Base-by-base conservation (phyloP, 371 early-diverging fungal species). In the Haplosporangium sp. region DNA sequence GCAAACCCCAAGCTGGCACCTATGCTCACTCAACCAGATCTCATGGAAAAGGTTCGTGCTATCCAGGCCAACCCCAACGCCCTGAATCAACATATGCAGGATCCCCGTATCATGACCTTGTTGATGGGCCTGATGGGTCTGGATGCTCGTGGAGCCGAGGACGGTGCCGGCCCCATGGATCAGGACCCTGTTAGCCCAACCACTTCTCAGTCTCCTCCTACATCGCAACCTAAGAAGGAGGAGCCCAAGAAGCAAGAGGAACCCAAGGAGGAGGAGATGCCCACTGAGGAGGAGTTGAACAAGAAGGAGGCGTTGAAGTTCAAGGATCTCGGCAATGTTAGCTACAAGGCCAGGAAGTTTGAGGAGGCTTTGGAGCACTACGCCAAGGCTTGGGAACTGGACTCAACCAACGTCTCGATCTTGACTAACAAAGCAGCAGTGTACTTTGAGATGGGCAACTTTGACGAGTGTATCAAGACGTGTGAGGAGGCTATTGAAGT, bases 341-440 rank as follows among this genome's bases (percentile, higher is more conserved):
- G 89, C 45, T 99, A 98, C 87, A 99, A 98, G 89, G 92, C 95
- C 81, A 90, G 94, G 59, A 82, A 95, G 54, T 98, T 99, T 82
- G 95, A 94, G 14, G 87, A 89, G 64, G 99, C 99, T 11, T 80
- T 99, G 56, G 81, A 83, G 50, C 93, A 95, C 81, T 99, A 99
- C 82, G 83, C 87, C 82, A 91, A 92, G 83, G 99, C 99, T n/a
- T 95, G 89, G 82, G 94, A 93, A 67, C 83, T 95, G 69, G 95
- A 97, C 81, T 73, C 88, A 58, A 91, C 94, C 70, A 95, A 98
- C 76, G 85, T 97, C 54, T 93, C 97, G 41, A 90, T 97, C 64
- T 87, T 95, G 82, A 96, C 95, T 68, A 99, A 99, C 91, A 98
- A 97, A 81, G 90, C 95, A 57, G 95, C 99, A 69, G 98, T 97